phyloP scores from a whole-genome alignment of 1,284 basidiomycete species.

The Phylloboletellus chloephorus region DNA sequence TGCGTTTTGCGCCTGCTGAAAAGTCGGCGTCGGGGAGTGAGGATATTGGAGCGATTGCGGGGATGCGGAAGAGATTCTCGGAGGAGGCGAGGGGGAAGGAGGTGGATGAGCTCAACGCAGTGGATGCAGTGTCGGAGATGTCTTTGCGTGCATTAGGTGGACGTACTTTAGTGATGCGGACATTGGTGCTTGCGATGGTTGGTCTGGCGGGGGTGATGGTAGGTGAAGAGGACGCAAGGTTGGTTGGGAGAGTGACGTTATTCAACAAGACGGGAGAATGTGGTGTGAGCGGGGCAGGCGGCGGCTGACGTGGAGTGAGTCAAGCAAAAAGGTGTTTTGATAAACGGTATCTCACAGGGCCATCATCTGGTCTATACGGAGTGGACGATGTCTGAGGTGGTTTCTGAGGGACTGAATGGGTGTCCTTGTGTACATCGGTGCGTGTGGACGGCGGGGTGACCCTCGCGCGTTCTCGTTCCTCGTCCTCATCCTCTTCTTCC shows the following conservation, averaged over 20 bases:
- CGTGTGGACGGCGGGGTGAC: slow-evolving; percentile 17
- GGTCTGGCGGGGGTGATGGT: slow-evolving; percentile 30
- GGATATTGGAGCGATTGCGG: slow-evolving; percentile 16
- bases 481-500: slow-evolving; percentile 75
- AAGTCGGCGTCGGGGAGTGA: slow-evolving; percentile 30
- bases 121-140: slow-evolving; percentile 15
- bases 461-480: slow-evolving; percentile 38
- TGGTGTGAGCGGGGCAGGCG: slow-evolving; percentile 18
- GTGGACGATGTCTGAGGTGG: slow-evolving; percentile 12
- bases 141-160: slow-evolving; percentile 26
- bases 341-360: slow-evolving; percentile 17
- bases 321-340: neutral
- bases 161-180: slow-evolving; percentile 29
- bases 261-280: slow-evolving; percentile 28
- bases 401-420: slow-evolving; percentile 23
- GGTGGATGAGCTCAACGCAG: slow-evolving; percentile 11
- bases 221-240: slow-evolving; percentile 32
- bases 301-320: slow-evolving; percentile 15
- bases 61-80: slow-evolving; percentile 26
- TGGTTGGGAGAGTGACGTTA: slow-evolving; percentile 18
- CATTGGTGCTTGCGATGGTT: slow-evolving; percentile 9
- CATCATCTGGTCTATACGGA: slow-evolving; percentile 18
- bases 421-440: slow-evolving; percentile 17
- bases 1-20: slow-evolving; percentile 41
- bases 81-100: slow-evolving; percentile 22